Percentiles rank a stretch among this genome's conserved stretches.
Conservation (phyloP, 148 eudicot genomes). For the Cornus kousa region DNA sequence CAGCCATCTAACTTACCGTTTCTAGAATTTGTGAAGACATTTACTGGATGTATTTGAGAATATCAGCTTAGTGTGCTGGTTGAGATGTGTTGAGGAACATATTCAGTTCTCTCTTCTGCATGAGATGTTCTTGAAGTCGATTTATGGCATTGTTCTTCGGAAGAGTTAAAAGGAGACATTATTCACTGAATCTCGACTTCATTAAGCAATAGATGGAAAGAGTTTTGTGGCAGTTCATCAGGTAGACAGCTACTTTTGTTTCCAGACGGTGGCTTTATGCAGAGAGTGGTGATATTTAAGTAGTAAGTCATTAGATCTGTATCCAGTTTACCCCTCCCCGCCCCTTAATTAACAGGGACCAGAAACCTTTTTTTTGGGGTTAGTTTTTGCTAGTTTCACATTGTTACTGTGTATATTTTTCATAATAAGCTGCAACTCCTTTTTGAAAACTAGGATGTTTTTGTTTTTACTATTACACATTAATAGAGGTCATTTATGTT, state of each 20-base stretch:
- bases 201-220: not conserved
- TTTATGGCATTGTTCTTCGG: not conserved
- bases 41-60: not conserved
- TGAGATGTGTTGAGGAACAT: no score
- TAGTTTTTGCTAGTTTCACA: not conserved
- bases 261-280: constrained; percentile 5
- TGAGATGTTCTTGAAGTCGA: not conserved
- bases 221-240: not conserved
- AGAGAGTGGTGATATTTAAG: not conserved
- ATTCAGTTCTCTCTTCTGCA: not conserved
- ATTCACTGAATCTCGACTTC: not conserved
- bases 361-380: not conserved
- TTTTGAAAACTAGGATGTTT: not conserved
- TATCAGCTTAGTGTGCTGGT: not conserved
- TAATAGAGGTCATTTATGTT: not conserved
- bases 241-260: not conserved
- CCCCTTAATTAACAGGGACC: not conserved
- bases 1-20: not conserved
- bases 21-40: not conserved
- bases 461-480: not conserved
- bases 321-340: no score
- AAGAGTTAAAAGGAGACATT: not conserved
- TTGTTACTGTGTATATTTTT: not conserved
- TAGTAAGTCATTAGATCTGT: not conserved
- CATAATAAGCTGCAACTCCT: constrained; percentile 3